Base-by-base conservation (phyloP, 1,139 yeast species). In the Yamadazyma dushanensis region DNA sequence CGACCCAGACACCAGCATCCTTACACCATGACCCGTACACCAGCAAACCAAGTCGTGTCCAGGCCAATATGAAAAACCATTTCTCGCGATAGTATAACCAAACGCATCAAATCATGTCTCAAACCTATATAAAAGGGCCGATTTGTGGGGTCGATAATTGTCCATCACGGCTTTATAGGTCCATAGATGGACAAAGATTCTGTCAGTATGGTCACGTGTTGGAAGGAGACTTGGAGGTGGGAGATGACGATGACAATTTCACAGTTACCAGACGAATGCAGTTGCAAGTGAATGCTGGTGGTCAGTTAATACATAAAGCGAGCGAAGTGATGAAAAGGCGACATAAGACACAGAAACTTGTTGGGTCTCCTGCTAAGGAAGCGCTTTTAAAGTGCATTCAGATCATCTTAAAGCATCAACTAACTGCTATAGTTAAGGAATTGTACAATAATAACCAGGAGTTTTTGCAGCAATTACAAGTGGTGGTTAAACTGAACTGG, bases 141-240 rank as follows among this genome's bases (percentile, higher is more conserved):
- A 62, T 82, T 9, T 92, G 98, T 69, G 97, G 97, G 2, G 80
- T 81, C 3, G 90, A 84, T 45, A 90, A 92, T 65, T 92, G 98
- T 61, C 78, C 84, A 4, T 85, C 96, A 2, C 63, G 80, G 32
- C 72, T 82, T 34, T 92, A 87, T 77, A 71, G 83, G 35, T 61
- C 75, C 23, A 66, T 78, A 8, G 88, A 85, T 51, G 97, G 97
- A 17, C 77, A 77, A 37, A 73, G 80, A 39, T 81, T 88, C 16
- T 92, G 98, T 56, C 90, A 86, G 53, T 83, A 76, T 53, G 97
- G 97, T 2, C 98, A 92, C 61, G 88, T 89, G 14, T 76, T 78
- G 59, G 92, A 83, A 45, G 90, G 92, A 27, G 85, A 82, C 44
- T 59, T 85, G 23, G 95, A 88, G 56, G 70, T 78, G 48, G 83